Evolutionary conservation across 305 asterid genomes (phyloP).

Genomic region (Lippia alba): DNA sequence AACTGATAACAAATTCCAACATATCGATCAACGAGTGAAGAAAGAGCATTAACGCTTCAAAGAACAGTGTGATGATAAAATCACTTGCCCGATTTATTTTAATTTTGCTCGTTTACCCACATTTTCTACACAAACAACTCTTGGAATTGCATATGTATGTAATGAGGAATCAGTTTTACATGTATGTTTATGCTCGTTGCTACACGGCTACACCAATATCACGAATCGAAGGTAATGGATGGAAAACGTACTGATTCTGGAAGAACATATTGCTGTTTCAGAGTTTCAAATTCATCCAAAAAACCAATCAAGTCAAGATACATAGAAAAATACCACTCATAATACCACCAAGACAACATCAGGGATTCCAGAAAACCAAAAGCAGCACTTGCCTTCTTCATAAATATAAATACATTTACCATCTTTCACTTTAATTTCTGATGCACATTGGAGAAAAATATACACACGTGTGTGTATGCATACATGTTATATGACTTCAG

Average conservation of each 20-base stretch:
- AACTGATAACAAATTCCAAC: not conserved
- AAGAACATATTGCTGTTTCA: too few relatives aligned
- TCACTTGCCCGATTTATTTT: not conserved
- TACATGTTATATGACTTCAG: slow-evolving; percentile 6
- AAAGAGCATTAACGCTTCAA: not conserved
- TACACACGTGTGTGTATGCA: not conserved
- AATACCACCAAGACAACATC: too few relatives aligned
- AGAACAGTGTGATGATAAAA: not conserved
- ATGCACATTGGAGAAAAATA: slow-evolving; percentile 14
- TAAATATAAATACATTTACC: slow-evolving; percentile 34
- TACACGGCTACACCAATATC: too few relatives aligned
- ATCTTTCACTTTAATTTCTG: slow-evolving; percentile 12
- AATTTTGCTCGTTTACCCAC: not conserved
- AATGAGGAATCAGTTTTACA: not conserved
- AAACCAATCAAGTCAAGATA: slow-evolving; percentile 17
- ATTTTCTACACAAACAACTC: not conserved
- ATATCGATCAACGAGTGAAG: not conserved
- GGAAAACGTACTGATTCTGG: too few relatives aligned
- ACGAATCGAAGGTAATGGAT: too few relatives aligned
- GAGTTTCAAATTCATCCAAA: slow-evolving; percentile 5
- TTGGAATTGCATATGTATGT: slow-evolving; percentile 1
- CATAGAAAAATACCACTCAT: too few relatives aligned
- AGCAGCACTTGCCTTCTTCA: slow-evolving; percentile 2
- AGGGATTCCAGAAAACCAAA: too few relatives aligned
- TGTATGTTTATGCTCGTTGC: not conserved